Percentiles rank a stretch among this genome's conserved stretches.
phyloP scores from a whole-genome alignment of 257 asterid species.

The Solanum chiquidenum region DNA sequence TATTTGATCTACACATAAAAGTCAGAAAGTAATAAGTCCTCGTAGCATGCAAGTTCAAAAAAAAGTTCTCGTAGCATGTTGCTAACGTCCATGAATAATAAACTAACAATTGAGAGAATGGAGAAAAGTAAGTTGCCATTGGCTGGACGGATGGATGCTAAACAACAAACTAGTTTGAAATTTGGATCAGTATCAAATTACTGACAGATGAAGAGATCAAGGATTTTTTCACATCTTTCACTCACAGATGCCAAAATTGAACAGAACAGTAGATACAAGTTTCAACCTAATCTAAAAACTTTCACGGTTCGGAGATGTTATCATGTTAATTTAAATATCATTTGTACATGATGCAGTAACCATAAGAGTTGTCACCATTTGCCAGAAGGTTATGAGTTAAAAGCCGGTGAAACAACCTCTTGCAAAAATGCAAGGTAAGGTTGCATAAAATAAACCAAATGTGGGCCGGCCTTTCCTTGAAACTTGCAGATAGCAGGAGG shows the following conservation, averaged over 20 bases:
- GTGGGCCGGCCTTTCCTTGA: background rate
- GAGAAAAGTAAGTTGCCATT: background rate
- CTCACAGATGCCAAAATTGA: background rate
- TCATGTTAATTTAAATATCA: background rate
- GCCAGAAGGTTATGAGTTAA: background rate
- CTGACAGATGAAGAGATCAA: background rate
- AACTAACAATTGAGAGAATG: background rate
- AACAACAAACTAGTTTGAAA: background rate
- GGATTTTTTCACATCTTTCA: background rate
- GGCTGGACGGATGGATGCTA: background rate
- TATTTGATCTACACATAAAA: constrained; percentile 55
- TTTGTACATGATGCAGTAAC: background rate
- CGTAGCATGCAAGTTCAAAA: background rate
- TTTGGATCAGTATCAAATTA: background rate
- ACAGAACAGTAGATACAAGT: background rate
- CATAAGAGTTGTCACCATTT: background rate
- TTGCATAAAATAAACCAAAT: background rate
- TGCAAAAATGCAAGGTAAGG: background rate
- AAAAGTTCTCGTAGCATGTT: background rate
- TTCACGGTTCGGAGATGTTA: background rate
- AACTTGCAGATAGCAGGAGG: background rate
- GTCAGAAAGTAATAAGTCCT: background rate
- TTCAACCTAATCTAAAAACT: background rate
- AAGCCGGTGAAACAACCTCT: background rate
- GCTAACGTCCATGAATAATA: background rate